Percentiles rank a stretch among this genome's conserved stretches.
phyloP scores from a whole-genome alignment of 2,329 filamentous ascomycete genomes.

The Tolypocladium tropicale region DNA sequence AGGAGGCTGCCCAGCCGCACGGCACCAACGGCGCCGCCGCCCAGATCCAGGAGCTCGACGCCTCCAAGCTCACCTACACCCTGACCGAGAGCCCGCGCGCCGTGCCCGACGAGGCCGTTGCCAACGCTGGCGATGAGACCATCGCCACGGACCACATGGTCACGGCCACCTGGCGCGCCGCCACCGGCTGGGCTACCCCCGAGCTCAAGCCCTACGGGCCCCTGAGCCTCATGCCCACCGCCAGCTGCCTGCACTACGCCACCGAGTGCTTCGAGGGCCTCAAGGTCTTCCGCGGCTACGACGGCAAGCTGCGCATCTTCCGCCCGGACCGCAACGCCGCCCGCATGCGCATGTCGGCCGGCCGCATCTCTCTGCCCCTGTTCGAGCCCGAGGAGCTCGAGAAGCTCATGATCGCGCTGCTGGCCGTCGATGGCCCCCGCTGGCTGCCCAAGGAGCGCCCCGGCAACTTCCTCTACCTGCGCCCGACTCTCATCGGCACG shows the following conservation, averaged over 20 bases:
- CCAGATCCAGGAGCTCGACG: slow-evolving; percentile 42
- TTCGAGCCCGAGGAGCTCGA: slow-evolving; percentile 65
- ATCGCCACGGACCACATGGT: slow-evolving; percentile 85
- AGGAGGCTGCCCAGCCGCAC: slow-evolving; percentile 26
- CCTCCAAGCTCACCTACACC: slow-evolving; percentile 49
- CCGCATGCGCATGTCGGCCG: slow-evolving; percentile 50
- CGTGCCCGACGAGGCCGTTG: slow-evolving; percentile 40
- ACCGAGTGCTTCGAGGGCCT: slow-evolving; percentile 84
- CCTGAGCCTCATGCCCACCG: slow-evolving; percentile 68
- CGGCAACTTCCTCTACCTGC: slow-evolving; percentile 71
- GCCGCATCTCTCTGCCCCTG: slow-evolving; percentile 61
- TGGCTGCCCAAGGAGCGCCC: slow-evolving; percentile 66
- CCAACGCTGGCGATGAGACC: slow-evolving; percentile 37
- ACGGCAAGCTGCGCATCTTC: slow-evolving; percentile 67
- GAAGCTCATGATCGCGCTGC: slow-evolving; percentile 61
- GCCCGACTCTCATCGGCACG: slow-evolving; percentile 79
- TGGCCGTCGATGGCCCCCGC: slow-evolving; percentile 61
- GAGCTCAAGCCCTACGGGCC: slow-evolving; percentile 69
- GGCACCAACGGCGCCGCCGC: slow-evolving; percentile 32
- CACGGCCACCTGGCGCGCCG: slow-evolving; percentile 55
- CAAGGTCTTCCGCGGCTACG: slow-evolving; percentile 72
- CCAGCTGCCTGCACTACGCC: slow-evolving; percentile 76
- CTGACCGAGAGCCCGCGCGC: slow-evolving; percentile 37
- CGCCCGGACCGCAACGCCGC: slow-evolving; percentile 63
- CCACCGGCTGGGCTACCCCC: slow-evolving; percentile 62